A percentile compares a stretch with the other conserved stretches of the same genome.
Evolutionary conservation across 2,329 filamentous ascomycete species (phyloP).

Genomic region (Fusarium redolens): DNA sequence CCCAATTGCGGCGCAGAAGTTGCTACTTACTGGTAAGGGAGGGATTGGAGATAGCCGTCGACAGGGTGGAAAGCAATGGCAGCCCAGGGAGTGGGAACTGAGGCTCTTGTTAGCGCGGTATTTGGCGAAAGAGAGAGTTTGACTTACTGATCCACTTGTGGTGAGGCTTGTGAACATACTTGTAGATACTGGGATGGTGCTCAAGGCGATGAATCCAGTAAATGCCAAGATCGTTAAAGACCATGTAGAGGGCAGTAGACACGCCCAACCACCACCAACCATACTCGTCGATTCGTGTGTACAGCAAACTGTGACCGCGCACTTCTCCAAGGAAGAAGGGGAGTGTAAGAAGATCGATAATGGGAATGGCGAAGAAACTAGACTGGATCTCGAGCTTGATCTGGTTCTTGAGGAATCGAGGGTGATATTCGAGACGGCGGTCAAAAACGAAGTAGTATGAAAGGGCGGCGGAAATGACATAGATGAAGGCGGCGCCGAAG

Average conservation of each 20-base stretch:
- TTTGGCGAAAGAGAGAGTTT: background rate
- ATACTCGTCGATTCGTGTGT: constrained; percentile 53
- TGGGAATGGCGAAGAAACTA: constrained; percentile 56
- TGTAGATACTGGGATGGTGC: constrained; percentile 60
- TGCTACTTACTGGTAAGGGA: constrained; percentile 57
- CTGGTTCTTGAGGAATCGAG: constrained; percentile 61
- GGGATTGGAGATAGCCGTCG: constrained; percentile 59
- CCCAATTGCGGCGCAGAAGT: too few species aligned
- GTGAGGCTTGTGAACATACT: constrained; percentile 61
- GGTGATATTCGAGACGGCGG: constrained; percentile 58
- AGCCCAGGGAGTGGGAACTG: constrained; percentile 60
- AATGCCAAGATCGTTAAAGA: constrained; percentile 59
- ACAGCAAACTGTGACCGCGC: constrained; percentile 58
- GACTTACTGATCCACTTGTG: constrained; percentile 61
- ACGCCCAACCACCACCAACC: constrained; percentile 54
- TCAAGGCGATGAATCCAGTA: constrained; percentile 61
- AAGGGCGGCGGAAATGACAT: constrained; percentile 75
- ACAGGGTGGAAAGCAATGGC: constrained; percentile 61
- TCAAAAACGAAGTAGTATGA: constrained; percentile 77
- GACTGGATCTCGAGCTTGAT: constrained; percentile 57
- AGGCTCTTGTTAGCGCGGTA: background rate
- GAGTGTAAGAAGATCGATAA: constrained; percentile 58
- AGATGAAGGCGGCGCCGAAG: constrained; percentile 56
- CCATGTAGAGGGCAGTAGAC: constrained; percentile 56
- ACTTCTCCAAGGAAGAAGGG: constrained; percentile 60